A percentile compares a stretch with the other conserved stretches of the same genome.
Evolutionary conservation across 2,329 filamentous ascomycete species (phyloP).

Genomic region (Metarhizium brunneum): DNA sequence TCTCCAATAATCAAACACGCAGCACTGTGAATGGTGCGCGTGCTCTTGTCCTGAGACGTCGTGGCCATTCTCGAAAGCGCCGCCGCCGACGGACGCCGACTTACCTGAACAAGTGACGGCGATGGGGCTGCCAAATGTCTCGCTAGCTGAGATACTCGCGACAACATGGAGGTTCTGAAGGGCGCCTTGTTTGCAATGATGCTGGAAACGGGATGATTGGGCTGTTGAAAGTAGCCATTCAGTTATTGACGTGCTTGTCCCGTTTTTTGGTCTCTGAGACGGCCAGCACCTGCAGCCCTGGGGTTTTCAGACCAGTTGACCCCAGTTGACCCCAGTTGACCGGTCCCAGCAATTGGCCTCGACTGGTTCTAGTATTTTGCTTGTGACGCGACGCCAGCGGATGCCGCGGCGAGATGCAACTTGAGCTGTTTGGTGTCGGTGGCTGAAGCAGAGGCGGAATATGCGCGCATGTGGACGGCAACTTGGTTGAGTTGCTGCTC

Average conservation of each 20-base stretch:
- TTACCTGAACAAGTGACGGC: constrained; percentile 21
- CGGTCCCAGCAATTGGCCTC: too few species aligned
- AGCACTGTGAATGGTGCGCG: constrained; percentile 73
- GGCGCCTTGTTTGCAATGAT: not conserved
- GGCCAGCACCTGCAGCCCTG: not conserved
- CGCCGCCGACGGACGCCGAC: constrained; percentile 11
- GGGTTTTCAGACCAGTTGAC: not conserved
- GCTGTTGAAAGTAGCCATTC: not conserved
- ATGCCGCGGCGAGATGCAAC: not conserved
- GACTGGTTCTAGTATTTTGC: not conserved
- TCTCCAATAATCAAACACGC: constrained; percentile 95
- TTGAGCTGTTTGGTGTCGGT: not conserved
- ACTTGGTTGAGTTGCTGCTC: too few species aligned
- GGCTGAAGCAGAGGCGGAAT: not conserved
- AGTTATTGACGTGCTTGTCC: not conserved
- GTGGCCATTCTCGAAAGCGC: constrained; percentile 29
- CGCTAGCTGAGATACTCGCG: constrained; percentile 62
- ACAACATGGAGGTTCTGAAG: constrained; percentile 52
- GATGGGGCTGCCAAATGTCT: constrained; percentile 49
- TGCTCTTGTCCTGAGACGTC: constrained; percentile 37
- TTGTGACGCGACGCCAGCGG: not conserved
- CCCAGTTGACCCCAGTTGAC: too few species aligned
- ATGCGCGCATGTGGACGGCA: not conserved
- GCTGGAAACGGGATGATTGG: constrained; percentile 7
- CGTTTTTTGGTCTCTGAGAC: too few species aligned